phyloP scores from a whole-genome alignment of 2,329 filamentous ascomycete genomes.

The Pseudopithomyces chartarum region DNA sequence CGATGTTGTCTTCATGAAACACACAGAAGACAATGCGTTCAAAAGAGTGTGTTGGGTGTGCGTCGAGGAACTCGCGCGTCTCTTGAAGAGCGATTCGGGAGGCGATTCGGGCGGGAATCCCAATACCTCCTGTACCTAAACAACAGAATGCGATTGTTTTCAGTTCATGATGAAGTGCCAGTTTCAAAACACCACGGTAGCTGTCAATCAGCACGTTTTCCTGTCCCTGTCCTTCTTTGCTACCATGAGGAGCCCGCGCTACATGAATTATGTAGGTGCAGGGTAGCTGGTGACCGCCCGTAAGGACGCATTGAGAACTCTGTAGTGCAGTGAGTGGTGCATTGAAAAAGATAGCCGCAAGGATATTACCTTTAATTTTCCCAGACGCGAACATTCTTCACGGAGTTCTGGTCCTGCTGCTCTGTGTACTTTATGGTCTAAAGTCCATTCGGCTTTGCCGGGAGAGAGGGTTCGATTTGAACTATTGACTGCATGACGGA shows the following conservation, averaged over 20 bases:
- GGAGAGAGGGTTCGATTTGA: conserved; percentile 23
- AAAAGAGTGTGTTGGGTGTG: conserved; percentile 21
- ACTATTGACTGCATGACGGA: conserved; percentile 27
- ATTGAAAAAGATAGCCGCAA: background rate
- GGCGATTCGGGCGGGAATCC: conserved; percentile 36
- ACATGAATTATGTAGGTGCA: conserved; percentile 39
- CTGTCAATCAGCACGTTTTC: conserved; percentile 37
- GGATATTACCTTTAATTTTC: conserved; percentile 14
- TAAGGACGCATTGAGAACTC: conserved; percentile 31
- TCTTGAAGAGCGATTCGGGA: conserved; percentile 40
- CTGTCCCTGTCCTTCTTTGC: conserved; percentile 22
- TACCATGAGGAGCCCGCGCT: conserved; percentile 29
- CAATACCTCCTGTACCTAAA: conserved; percentile 36
- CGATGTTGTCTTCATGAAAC: conserved; percentile 27
- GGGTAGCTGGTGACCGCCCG: conserved; percentile 34
- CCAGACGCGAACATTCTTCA: conserved; percentile 23
- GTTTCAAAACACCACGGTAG: conserved; percentile 33
- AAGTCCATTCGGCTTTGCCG: conserved; percentile 14
- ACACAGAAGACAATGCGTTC: conserved; percentile 40
- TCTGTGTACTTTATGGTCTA: conserved; percentile 33
- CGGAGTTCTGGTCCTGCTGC: conserved; percentile 33
- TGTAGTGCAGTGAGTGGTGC: background rate
- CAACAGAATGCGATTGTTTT: conserved; percentile 43
- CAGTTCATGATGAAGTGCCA: conserved; percentile 25
- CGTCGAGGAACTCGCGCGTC: conserved; percentile 38